phyloP scores from a whole-genome alignment of 805 yeast species.

The Candida koratica region DNA sequence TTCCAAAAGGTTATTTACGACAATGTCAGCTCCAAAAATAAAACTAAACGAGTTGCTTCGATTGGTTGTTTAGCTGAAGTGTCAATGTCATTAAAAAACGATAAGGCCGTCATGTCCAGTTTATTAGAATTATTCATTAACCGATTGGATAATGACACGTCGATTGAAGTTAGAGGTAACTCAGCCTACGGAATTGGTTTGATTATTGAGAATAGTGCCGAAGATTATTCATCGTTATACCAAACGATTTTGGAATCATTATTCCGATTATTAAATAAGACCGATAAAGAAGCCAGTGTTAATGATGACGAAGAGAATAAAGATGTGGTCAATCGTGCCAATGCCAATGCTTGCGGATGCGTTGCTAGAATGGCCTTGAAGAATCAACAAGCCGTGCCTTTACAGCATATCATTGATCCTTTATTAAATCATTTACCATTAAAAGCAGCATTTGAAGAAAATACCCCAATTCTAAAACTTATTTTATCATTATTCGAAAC shows the following conservation, averaged over 20 bases:
- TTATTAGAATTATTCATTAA: slow-evolving; percentile 66
- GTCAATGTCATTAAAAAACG: slow-evolving; percentile 63
- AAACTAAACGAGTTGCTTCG: slow-evolving; percentile 72
- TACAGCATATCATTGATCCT: slow-evolving; percentile 68
- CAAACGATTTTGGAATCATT: slow-evolving; percentile 70
- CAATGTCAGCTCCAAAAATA: slow-evolving; percentile 57
- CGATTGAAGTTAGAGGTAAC: slow-evolving; percentile 86
- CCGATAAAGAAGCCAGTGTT: slow-evolving; percentile 42
- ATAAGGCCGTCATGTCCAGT: slow-evolving; percentile 65
- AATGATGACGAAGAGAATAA: slow-evolving; percentile 68
- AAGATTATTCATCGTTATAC: slow-evolving; percentile 62
- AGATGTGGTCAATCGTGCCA: slow-evolving; percentile 76
- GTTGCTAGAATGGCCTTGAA: slow-evolving; percentile 86
- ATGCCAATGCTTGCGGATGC: slow-evolving; percentile 96
- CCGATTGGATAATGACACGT: slow-evolving; percentile 68
- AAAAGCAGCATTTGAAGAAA: slow-evolving; percentile 86
- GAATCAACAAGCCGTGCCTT: slow-evolving; percentile 68
- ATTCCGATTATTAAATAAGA: slow-evolving; percentile 72
- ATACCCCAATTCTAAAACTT: slow-evolving; percentile 81
- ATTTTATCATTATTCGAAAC: slow-evolving; percentile 67
- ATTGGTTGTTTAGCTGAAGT: slow-evolving; percentile 92
- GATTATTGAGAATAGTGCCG: slow-evolving; percentile 49
- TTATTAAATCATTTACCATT: slow-evolving; percentile 79
- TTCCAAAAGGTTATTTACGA: slow-evolving; percentile 62
- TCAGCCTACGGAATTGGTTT: slow-evolving; percentile 96